Conservation (phyloP, 1,284 basidiomycete species). For the Termitomyces sp. region DNA sequence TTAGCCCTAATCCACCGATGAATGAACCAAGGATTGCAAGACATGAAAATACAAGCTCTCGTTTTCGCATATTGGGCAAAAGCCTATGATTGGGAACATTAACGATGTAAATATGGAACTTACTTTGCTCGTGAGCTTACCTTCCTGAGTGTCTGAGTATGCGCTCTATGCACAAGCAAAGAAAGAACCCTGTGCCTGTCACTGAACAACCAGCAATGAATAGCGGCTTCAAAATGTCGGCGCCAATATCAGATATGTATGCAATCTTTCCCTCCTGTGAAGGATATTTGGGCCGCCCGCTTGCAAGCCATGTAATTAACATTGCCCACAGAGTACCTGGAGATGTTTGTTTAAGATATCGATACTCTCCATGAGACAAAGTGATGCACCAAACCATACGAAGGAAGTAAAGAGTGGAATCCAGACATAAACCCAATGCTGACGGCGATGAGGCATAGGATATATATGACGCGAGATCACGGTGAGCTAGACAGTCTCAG, state of each 20-base stretch:
- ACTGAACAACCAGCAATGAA: slow-evolving; percentile 60
- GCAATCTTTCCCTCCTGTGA: slow-evolving; percentile 52
- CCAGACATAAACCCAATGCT: slow-evolving; percentile 60
- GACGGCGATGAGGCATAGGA: slow-evolving; percentile 4
- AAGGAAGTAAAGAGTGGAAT: slow-evolving; percentile 55
- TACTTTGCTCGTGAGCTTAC: slow-evolving; percentile 26
- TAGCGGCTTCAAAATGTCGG: slow-evolving; percentile 64
- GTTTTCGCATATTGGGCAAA: slow-evolving; percentile 48
- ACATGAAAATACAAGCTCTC: slow-evolving; percentile 49
- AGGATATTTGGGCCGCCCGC: slow-evolving; percentile 33
- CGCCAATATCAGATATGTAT: slow-evolving; percentile 73
- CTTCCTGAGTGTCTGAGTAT: slow-evolving; percentile 58
- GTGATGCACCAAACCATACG: slow-evolving; percentile 56
- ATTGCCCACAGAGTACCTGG: slow-evolving; percentile 57
- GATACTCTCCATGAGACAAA: not conserved
- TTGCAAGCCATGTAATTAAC: slow-evolving; percentile 59
- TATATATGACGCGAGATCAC: not conserved
- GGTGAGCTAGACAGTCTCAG: not conserved
- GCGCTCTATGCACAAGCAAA: slow-evolving; percentile 55
- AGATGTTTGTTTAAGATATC: slow-evolving; percentile 1
- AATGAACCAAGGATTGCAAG: slow-evolving; percentile 57
- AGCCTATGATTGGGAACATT: slow-evolving; percentile 35
- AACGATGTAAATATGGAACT: not conserved
- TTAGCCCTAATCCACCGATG: slow-evolving; percentile 53
- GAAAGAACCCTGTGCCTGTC: slow-evolving; percentile 56